These are phyloP conservation scores for Cercophora sp. DNA, from an alignment of 495 filamentous ascomycete species.

Conservation along the genomic window DNA sequence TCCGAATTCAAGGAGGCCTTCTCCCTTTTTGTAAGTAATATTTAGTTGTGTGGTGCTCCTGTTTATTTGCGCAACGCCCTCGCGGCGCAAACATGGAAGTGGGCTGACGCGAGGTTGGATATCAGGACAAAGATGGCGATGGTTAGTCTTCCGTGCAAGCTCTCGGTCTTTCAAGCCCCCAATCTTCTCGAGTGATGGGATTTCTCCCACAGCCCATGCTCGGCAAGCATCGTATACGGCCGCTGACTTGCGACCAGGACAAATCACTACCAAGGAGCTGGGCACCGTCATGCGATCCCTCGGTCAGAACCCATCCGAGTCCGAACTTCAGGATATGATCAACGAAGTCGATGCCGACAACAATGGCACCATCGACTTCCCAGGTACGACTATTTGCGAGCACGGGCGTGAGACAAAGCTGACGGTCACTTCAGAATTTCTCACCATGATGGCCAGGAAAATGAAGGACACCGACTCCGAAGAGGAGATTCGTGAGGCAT, in stretches of 20 bases:
- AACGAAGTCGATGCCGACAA: constrained; percentile 99
- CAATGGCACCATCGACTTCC: constrained; percentile 99
- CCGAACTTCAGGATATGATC: constrained; percentile 99
- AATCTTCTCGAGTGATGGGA: too few relatives aligned
- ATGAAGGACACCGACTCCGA: constrained; percentile 99
- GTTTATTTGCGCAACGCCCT: neutral
- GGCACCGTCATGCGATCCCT: constrained; percentile 99
- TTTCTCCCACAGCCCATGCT: too few relatives aligned
- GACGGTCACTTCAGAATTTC: constrained; percentile 84
- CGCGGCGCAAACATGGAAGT: constrained; percentile 10
- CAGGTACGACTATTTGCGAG: constrained; percentile 66
- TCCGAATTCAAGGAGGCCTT: constrained; percentile 99
- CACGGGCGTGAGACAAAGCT: too few relatives aligned
- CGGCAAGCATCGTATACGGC: too few relatives aligned
- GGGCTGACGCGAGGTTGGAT: constrained; percentile 14
- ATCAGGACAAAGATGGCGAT: constrained; percentile 99
- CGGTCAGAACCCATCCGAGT: constrained; percentile 98
- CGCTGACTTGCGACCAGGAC: constrained; percentile 56
- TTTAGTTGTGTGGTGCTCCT: neutral
- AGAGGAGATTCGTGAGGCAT: constrained; percentile 92
- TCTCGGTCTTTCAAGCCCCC: too few relatives aligned
- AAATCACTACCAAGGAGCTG: constrained; percentile 99
- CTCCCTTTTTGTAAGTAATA: constrained; percentile 90
- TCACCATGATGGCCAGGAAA: constrained; percentile 99
- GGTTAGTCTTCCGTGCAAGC: constrained; percentile 77